Conservation (phyloP, 2,329 filamentous ascomycete species). For the Xenosphaeropsis pyriputrescens region DNA sequence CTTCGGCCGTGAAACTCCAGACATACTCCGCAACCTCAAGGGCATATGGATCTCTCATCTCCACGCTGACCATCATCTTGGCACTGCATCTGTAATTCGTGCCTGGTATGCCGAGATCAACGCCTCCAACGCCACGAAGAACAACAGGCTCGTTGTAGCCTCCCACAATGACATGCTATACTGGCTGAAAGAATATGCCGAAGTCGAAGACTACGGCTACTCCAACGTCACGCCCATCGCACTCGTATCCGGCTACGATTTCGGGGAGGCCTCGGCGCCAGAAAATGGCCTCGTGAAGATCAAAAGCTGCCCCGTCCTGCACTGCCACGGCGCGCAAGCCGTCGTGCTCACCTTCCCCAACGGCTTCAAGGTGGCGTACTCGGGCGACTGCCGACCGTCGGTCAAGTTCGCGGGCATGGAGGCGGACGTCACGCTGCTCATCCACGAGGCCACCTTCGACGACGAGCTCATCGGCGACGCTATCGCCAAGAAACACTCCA, state of each 20-base stretch:
- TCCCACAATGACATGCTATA: conserved; percentile 57
- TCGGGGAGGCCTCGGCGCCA: conserved; percentile 25
- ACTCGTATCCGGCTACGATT: conserved; percentile 13
- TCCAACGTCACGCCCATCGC: conserved; percentile 22
- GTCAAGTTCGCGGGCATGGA: conserved; percentile 56
- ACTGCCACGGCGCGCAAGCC: conserved; percentile 70
- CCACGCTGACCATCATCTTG: conserved; percentile 92
- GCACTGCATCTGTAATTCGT: conserved; percentile 64
- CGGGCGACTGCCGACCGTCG: conserved; percentile 82
- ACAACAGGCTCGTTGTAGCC: conserved; percentile 42
- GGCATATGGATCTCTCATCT: conserved; percentile 89
- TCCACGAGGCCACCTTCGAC: conserved; percentile 95
- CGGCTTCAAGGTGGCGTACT: conserved; percentile 81
- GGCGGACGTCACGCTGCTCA: conserved; percentile 60
- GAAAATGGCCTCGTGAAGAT: conserved; percentile 50
- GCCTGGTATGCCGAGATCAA: conserved; percentile 51
- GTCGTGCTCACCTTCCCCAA: conserved; percentile 64
- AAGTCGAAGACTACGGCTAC: conserved; percentile 65
- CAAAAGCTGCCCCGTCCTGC: conserved; percentile 52
- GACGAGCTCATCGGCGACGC: conserved; percentile 72
- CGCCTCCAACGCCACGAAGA: conserved; percentile 22
- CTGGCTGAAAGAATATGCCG: conserved; percentile 67
- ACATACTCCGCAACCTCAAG: conserved; percentile 65
- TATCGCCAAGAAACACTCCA: conserved; percentile 77
- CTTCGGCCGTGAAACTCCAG: conserved; percentile 49